Evolutionary conservation across 208 protist genomes (phyloP).

Genomic region (Wallacemonas sp.): DNA sequence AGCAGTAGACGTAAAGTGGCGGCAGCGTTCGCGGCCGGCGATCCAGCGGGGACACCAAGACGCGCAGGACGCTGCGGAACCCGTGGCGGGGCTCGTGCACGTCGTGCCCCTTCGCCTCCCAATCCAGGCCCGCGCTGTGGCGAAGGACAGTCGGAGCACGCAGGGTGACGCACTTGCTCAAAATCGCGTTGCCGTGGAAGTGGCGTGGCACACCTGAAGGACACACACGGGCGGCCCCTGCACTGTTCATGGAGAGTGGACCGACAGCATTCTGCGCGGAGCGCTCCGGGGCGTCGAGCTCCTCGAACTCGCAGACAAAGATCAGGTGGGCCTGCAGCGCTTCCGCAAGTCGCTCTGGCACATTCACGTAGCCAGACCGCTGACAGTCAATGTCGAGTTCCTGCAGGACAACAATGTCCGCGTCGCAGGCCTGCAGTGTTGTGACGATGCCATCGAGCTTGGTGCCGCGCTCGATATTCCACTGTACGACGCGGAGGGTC

Average conservation of each 20-base stretch:
- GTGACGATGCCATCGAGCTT: slow-evolving; percentile 61
- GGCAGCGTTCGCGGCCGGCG: slow-evolving; percentile 34
- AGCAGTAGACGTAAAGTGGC: slow-evolving; percentile 76
- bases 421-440: slow-evolving; percentile 41
- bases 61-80: slow-evolving; percentile 58
- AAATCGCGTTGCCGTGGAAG: slow-evolving; percentile 84
- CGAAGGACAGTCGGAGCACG: slow-evolving; percentile 41
- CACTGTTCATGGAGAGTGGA: too few species aligned
- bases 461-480: slow-evolving; percentile 86
- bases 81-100: slow-evolving; percentile 58
- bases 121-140: slow-evolving; percentile 53
- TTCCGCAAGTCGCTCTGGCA: slow-evolving; percentile 58
- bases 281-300: slow-evolving; percentile 51
- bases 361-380: slow-evolving; percentile 63
- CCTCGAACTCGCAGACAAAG: slow-evolving; percentile 85
- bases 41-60: slow-evolving; percentile 34
- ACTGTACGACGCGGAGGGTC: slow-evolving; percentile 66
- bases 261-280: slow-evolving; percentile 44
- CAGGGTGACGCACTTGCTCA: slow-evolving; percentile 42
- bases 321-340: slow-evolving; percentile 52
- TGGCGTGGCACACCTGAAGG: too few species aligned
- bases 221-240: too few species aligned
- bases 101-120: slow-evolving; percentile 41
- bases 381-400: slow-evolving; percentile 83
- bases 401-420: slow-evolving; percentile 80